Evolutionary conservation across 2,329 filamentous ascomycete species (phyloP), one percentile per base, ranked within the genome.

Genomic region (Alternaria brassicae): DNA sequence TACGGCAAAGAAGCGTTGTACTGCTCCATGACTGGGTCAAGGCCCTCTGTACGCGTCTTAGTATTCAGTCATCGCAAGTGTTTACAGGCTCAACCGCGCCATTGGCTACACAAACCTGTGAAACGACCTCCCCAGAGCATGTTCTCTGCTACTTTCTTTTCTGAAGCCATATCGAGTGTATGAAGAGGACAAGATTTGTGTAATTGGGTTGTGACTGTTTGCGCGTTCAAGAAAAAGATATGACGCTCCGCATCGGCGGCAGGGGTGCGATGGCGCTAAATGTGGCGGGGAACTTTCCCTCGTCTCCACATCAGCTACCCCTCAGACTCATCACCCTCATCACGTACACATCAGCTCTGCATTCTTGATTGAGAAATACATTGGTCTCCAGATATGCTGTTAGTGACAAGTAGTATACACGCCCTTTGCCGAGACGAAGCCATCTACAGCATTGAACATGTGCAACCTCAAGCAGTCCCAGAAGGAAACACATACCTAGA

Each of bases 1-100:
- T 90, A 93, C 75, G 86, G 87, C 68, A 96, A 89, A 53, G 86
- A 90, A 71, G 89, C 88, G 77, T 96, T 96, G 83, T 94, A 96
- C 67, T 90, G 84, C 61, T 88, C 85, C 92, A 96, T 96, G 52
- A 96, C 85, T 53, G 92, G 91, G 79, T 96, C 91, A 67, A 94
- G 87, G 69, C 86, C 90, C 82, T 91, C 91, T 91, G 70, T 39
- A 37, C 34, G 27, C 32, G n/a, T 34, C 32, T 71, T 41, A 70
- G 64, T 17, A 56, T 61, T 8, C 41, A 56, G 45, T 59, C 48
- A 42, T 28, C 19, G 25, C 39, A 37, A 27, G 30, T 51, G 19
- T 32, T 21, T 13, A 2, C 3, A 13, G n/a, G 15, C 13, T 23
- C 42, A 44, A 50, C 34, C 15, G 28, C 17, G 23, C 23, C 37